A percentile compares a stretch with the other conserved stretches of the same genome.
Conservation (phyloP, 163 green algal species). For the Scenedesmus sp. region DNA sequence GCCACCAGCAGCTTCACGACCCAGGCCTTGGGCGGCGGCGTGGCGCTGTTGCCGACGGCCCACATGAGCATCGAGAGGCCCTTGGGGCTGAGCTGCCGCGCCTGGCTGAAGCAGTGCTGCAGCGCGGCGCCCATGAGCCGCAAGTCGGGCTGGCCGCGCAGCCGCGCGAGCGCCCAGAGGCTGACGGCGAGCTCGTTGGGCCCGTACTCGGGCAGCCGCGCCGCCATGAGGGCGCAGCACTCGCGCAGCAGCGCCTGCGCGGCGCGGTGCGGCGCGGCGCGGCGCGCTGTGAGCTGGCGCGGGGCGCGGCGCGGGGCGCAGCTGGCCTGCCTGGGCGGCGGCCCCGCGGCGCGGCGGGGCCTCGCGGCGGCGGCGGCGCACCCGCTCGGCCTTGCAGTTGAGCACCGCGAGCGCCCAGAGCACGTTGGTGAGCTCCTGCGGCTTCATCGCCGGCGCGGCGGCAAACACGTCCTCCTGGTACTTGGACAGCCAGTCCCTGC, state of each 20-base stretch:
- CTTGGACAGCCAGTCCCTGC: slow-evolving; percentile 22
- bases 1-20: slow-evolving; percentile 42
- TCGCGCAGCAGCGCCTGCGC: slow-evolving; percentile 14
- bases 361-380: no score
- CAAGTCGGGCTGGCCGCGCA: slow-evolving; percentile 17
- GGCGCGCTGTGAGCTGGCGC: no score
- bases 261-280: no score
- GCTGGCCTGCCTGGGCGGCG: no score
- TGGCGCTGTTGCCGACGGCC: slow-evolving; percentile 26
- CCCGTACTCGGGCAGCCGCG: slow-evolving; percentile 2
- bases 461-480: slow-evolving; percentile 31
- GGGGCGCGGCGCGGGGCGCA: no score
- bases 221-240: background rate
- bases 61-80: slow-evolving; percentile 43
- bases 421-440: slow-evolving; percentile 37
- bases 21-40: slow-evolving; percentile 16
- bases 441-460: slow-evolving; percentile 13
- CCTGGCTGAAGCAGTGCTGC: slow-evolving; percentile 45
- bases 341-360: no score
- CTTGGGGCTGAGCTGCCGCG: slow-evolving; percentile 29
- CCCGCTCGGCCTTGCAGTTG: slow-evolving; percentile 37
- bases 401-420: slow-evolving; percentile 41
- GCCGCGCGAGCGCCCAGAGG: slow-evolving; percentile 39
- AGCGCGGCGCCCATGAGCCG: slow-evolving; percentile 28
- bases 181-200: slow-evolving; percentile 39